A percentile compares a stretch with the other conserved stretches of the same genome.
phyloP scores from a whole-genome alignment of 2,329 filamentous ascomycete genomes.

The Colletotrichum horii region DNA sequence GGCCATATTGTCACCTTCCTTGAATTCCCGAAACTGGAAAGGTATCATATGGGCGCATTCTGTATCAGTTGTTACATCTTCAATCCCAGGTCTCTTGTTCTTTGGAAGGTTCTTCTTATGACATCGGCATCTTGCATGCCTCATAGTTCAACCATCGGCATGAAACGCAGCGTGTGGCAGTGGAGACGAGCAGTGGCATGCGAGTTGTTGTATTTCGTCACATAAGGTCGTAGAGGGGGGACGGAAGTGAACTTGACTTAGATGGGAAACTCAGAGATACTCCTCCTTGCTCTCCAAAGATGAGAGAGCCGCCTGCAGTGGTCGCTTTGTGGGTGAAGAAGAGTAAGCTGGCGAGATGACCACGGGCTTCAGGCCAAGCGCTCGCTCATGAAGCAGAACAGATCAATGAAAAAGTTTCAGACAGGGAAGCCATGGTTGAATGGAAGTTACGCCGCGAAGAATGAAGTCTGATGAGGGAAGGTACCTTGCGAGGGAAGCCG shows the following conservation, averaged over 20 bases:
- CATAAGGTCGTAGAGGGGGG: too few relatives aligned
- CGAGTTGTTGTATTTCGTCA: too few relatives aligned
- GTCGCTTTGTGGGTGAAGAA: not conserved
- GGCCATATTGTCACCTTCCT: too few relatives aligned
- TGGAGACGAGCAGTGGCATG: too few relatives aligned
- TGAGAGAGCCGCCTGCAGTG: not conserved
- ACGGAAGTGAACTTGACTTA: too few relatives aligned
- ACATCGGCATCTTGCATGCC: too few relatives aligned
- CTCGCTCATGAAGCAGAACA: accelerated
- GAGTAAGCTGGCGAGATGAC: not conserved
- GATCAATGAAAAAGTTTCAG: not conserved
- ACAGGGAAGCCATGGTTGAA: accelerated
- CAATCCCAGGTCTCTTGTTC: accelerated
- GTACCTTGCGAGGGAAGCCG: accelerated
- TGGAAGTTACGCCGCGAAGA: not conserved
- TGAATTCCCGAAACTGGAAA: too few relatives aligned
- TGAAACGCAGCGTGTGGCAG: too few relatives aligned
- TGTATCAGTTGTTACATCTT: accelerated
- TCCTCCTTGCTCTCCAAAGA: accelerated
- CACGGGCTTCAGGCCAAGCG: not conserved
- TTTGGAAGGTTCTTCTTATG: too few relatives aligned
- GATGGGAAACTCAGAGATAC: accelerated
- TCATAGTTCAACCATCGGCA: too few relatives aligned
- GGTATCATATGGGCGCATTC: too few relatives aligned
- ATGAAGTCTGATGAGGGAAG: not conserved